Percentiles rank a stretch among this genome's conserved stretches.
These are phyloP conservation scores for Pelagophyceae sp. DNA, from an alignment of 352 stramenopile species.

Conservation along the genomic window DNA sequence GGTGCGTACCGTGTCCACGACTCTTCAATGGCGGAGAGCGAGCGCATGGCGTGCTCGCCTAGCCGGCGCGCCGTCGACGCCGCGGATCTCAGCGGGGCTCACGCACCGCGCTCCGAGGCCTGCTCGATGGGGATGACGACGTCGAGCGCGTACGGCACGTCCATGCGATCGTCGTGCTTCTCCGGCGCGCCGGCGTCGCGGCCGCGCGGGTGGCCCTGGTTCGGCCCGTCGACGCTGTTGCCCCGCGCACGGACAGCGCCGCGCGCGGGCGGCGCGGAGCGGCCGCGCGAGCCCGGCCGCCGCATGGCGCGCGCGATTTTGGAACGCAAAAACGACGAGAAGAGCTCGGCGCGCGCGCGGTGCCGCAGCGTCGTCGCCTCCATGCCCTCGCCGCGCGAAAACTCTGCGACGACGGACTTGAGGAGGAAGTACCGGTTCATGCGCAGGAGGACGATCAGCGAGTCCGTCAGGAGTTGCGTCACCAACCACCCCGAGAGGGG, in stretches of 20 bases:
- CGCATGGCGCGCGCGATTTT: not conserved
- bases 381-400: not conserved
- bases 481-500: not conserved
- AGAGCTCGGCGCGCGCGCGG: not conserved
- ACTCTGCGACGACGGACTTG: not conserved
- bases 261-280: not conserved
- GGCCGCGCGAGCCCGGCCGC: too few species aligned
- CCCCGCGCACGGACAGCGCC: not conserved
- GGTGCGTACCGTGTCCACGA: not conserved
- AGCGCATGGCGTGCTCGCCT: not conserved
- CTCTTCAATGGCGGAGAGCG: not conserved
- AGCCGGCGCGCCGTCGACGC: too few species aligned
- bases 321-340: not conserved
- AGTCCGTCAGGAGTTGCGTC: conserved; percentile 5
- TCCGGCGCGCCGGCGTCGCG: not conserved
- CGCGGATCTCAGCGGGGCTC: too few species aligned
- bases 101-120: conserved; percentile 2
- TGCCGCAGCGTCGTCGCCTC: not conserved
- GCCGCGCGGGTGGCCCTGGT: too few species aligned
- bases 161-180: not conserved
- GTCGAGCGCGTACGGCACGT: not conserved
- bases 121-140: not conserved
- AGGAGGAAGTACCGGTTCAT: not conserved
- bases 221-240: too few species aligned
- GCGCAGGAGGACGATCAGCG: not conserved